phyloP scores from a whole-genome alignment of 805 yeast species.

The Wickerhamiella slavikovae region DNA sequence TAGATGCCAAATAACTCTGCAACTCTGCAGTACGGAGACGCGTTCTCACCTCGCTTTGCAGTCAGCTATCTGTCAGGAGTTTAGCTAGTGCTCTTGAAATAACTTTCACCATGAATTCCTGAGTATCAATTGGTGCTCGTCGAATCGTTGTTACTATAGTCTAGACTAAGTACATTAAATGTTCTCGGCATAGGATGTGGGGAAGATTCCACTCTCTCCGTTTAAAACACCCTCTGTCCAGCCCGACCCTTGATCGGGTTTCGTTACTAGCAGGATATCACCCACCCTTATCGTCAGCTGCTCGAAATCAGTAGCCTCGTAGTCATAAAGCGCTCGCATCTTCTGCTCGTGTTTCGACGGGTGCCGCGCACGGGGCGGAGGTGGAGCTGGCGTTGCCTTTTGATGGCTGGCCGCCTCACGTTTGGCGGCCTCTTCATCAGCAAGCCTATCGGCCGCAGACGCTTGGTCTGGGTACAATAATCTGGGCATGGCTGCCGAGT shows the following conservation, averaged over 20 bases:
- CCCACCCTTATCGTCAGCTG: slow-evolving; percentile 58
- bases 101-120: no score
- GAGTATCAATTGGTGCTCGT: no score
- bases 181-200: slow-evolving; percentile 50
- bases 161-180: no score
- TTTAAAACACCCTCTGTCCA: slow-evolving; percentile 85
- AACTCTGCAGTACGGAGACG: no score
- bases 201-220: slow-evolving; percentile 51
- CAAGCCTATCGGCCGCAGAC: slow-evolving; percentile 5
- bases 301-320: slow-evolving; percentile 56
- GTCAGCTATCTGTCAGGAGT: no score
- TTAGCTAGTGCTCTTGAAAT: no score
- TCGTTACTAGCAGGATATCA: slow-evolving; percentile 45
- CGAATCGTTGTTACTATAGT: no score
- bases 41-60: no score
- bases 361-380: slow-evolving; percentile 57
- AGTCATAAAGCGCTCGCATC: slow-evolving; percentile 48
- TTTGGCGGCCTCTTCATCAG: slow-evolving; percentile 3
- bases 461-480: no score
- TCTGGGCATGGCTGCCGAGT: slow-evolving; percentile 4
- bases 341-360: slow-evolving; percentile 7
- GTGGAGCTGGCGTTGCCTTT: slow-evolving; percentile 57
- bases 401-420: slow-evolving; percentile 11
- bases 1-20: no score
- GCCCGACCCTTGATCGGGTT: slow-evolving; percentile 57